Percentiles rank a stretch among this genome's conserved stretches.
phyloP scores from a whole-genome alignment of 2,329 filamentous ascomycete genomes.

The Hawksworthiomyces lignivorus region DNA sequence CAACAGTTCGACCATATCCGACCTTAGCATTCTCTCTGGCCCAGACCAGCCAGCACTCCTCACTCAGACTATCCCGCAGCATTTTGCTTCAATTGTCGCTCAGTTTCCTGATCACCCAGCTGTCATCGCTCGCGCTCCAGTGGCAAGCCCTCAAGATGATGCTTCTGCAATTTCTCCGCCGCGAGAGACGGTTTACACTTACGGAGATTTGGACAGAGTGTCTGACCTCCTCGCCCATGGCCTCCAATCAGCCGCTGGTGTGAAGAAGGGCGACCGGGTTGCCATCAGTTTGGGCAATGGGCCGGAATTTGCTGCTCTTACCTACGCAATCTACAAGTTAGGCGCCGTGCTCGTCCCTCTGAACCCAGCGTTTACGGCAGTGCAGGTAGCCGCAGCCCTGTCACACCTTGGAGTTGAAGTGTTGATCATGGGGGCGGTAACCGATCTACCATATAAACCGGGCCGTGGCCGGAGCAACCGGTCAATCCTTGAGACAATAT shows the following conservation, averaged over 20 bases:
- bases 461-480: slow-evolving; percentile 47
- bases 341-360: slow-evolving; percentile 91
- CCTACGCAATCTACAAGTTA: slow-evolving; percentile 87
- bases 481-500: slow-evolving; percentile 35
- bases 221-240: slow-evolving; percentile 72
- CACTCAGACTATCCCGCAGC: slow-evolving; percentile 60
- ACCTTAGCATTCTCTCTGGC: slow-evolving; percentile 7
- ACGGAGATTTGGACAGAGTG: slow-evolving; percentile 62
- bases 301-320: slow-evolving; percentile 73
- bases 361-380: slow-evolving; percentile 79
- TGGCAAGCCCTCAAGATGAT: slow-evolving; percentile 15
- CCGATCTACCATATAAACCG: slow-evolving; percentile 65
- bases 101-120: slow-evolving; percentile 56
- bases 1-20: no score
- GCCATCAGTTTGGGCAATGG: slow-evolving; percentile 82
- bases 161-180: background rate
- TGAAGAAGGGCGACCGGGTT: slow-evolving; percentile 75
- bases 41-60: slow-evolving; percentile 55
- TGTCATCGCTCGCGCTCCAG: slow-evolving; percentile 43
- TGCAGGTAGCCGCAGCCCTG: slow-evolving; percentile 71
- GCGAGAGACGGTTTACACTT: slow-evolving; percentile 61
- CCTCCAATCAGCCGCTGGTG: slow-evolving; percentile 55
- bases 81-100: slow-evolving; percentile 61
- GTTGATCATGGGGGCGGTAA: slow-evolving; percentile 79
- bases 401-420: slow-evolving; percentile 65